Base-by-base conservation (phyloP, 2,329 filamentous ascomycete genomes). In the Paraconiothyrium brasiliense region DNA sequence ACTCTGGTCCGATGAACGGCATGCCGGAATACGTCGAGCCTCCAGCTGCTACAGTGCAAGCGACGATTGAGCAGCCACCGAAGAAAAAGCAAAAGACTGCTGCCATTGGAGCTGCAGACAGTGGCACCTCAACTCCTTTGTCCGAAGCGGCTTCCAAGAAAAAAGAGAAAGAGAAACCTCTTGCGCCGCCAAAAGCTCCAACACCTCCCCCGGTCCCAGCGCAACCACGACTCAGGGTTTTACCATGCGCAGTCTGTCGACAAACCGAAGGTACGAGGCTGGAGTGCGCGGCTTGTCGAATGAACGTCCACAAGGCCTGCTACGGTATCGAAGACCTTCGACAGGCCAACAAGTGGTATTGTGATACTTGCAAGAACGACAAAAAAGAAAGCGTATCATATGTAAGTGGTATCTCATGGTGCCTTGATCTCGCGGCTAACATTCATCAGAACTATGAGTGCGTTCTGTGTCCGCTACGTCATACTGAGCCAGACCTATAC, bases 281-380 rank as follows among this genome's bases (percentile, higher is more conserved):
- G 70, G 88, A 90, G 44, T 99, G 95, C 78, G 87, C 88, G 52
- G 93, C 97, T 72, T 99, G 95, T 78, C 90, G 93, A 57, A 82
- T 99, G 78, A 93, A 93, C 3, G 94, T 98, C 27, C 95, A 99
- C 78, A 90, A 92, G 57, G 88, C 89, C 64, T 99, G 95, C 79
- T 99, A 98, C 75, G 95, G 95, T n/a, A 85, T 98, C 35, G 88
- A 90, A 49, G 88, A 90, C 54, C 80, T 79, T 59, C 87, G 92
- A 46, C 85, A 88, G 35, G 86, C 85, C 48, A 71, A 70, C 59
- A 97, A 97, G 79, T 99, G 95, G 95, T 87, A 90, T 44, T 99
- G 95, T 78, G 95, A 98, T 79, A 97, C 94, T 87, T 99, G 95
- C 79, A 85, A 89, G 41, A 99, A 99, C 74, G 95, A 99, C 76